Base-by-base conservation (phyloP, 306 rosid species). In the Heteromeles arbutifolia region DNA sequence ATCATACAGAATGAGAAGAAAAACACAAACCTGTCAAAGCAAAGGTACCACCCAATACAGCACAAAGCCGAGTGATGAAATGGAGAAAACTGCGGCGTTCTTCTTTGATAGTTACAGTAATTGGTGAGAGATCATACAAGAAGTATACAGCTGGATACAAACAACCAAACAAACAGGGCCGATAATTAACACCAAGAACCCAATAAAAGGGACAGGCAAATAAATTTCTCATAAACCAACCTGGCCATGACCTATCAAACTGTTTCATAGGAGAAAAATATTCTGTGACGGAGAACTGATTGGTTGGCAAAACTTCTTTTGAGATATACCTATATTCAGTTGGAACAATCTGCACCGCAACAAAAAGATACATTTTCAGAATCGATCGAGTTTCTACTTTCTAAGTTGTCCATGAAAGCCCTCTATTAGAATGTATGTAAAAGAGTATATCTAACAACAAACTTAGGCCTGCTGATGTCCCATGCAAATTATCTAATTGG, bases 81-180 rank as follows among this genome's bases (percentile, higher is more conserved):
- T 96, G 99, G 76, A 96, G 96, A 86, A 96, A 96, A 83, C 97
- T 92, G 64, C 91, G 97, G 32, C 99, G 88, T 83, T 96, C 99
- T 88, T 96, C 99, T 81, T 86, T 90, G 85, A 96, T 92, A 58
- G 99, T 96, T 73, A 96, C 98, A 39, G 92, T 96, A 76, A 96
- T 96, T 43, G 99, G 99, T 9, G 99, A 96, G 59, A 96, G 91
- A 86, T 96, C 99, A 83, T 96, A 96, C 80, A 96, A 85, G 86
- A 96, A 96, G 93, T 92, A 96, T 67, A 96, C 98, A 81, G 96
- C 99, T 96, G 93, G 88, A 86, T 21, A 75, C 69, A 75, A 37
- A 80, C 24, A 61, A 37, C 58, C 24, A 24, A 83, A 41, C 54
- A 48, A 48, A 78, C 65, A 73, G 24, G 26, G 67, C 62, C 6